Conservation (phyloP, 176 grass and related monocot species). For the Triticum dicoccoides region DNA sequence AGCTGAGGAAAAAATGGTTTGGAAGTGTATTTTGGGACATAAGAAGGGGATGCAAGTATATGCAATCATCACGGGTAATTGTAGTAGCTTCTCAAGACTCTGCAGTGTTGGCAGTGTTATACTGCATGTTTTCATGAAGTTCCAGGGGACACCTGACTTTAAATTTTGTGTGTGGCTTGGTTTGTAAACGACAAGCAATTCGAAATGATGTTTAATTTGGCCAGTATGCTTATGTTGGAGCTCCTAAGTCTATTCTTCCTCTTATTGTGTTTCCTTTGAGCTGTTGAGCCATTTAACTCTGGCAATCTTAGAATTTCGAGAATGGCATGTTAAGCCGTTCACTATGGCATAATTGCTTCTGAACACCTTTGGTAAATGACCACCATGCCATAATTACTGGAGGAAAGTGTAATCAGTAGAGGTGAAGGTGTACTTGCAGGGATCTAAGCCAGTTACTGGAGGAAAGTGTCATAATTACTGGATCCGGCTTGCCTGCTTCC, state of each 20-base stretch:
- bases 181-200: neutral
- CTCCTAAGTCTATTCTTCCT: neutral
- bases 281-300: neutral
- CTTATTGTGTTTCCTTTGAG: neutral
- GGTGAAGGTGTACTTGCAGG: neutral
- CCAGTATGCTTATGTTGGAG: neutral
- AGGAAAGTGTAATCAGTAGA: neutral
- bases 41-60: neutral
- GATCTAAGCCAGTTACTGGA: too few species aligned
- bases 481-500: too few species aligned
- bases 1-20: neutral
- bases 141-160: neutral
- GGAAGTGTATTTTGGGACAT: neutral
- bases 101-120: neutral
- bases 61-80: neutral
- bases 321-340: neutral
- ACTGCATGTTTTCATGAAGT: conserved; percentile 12
- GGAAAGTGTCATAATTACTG: too few species aligned
- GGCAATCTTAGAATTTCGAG: neutral
- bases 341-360: neutral
- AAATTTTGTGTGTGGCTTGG: neutral
- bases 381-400: neutral
- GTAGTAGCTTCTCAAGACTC: neutral
- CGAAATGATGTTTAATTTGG: neutral
- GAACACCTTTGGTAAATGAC: neutral